Percentiles rank a stretch among this genome's conserved stretches.
These are phyloP conservation scores for Ophidiomyces ophidiicola DNA, from an alignment of 2,329 filamentous ascomycete species.

Conservation along the genomic window DNA sequence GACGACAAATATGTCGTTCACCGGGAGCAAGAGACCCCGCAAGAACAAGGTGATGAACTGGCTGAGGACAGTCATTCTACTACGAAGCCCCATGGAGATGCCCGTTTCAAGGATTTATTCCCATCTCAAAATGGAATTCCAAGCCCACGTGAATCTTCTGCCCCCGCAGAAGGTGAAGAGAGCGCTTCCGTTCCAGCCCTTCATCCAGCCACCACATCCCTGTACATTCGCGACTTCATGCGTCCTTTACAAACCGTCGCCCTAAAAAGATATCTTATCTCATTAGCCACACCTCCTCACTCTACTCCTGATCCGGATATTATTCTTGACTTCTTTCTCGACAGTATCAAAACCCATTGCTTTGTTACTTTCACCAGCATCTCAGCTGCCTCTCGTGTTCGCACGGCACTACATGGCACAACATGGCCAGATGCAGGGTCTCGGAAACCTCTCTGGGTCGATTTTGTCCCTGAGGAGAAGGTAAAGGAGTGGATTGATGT, in stretches of 20 bases:
- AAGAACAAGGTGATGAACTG: constrained; percentile 16
- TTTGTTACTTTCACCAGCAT: constrained; percentile 61
- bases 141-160: constrained; percentile 19
- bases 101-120: constrained; percentile 41
- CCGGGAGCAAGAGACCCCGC: constrained; percentile 4
- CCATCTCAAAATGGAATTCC: constrained; percentile 21
- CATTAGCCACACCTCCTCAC: constrained; percentile 52
- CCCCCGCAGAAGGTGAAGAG: constrained; percentile 28
- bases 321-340: constrained; percentile 62
- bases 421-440: constrained; percentile 82
- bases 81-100: constrained; percentile 29
- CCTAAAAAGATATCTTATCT: constrained; percentile 56
- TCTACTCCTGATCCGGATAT: constrained; percentile 41
- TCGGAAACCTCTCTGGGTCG: constrained; percentile 72
- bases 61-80: constrained; percentile 18
- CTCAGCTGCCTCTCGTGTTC: constrained; percentile 62
- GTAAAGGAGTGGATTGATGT: constrained; percentile 60
- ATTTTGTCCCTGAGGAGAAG: constrained; percentile 71
- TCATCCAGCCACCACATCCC: constrained; percentile 59
- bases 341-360: constrained; percentile 76
- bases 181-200: constrained; percentile 43
- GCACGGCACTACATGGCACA: constrained; percentile 60
- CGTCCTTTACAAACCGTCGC: constrained; percentile 61
- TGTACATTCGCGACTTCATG: constrained; percentile 88
- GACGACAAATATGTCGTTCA: constrained; percentile 7